A percentile compares a stretch with the other conserved stretches of the same genome.
Conservation (phyloP, 331 rosid species). For the Saraca asoca region DNA sequence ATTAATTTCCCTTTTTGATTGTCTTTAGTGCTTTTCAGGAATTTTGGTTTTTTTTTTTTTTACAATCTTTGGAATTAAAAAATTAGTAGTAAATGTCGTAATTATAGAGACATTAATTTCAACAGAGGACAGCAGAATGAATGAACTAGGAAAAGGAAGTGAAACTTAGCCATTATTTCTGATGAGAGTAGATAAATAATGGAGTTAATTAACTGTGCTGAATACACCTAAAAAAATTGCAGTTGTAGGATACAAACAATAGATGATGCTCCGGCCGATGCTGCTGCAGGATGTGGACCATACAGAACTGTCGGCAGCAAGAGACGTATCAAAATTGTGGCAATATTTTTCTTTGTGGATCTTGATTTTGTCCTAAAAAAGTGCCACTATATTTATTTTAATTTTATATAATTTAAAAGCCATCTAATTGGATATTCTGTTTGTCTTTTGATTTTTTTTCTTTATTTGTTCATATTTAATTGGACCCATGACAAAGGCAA, state of each 20-base stretch:
- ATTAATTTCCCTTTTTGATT: no score
- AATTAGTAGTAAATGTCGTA: no score
- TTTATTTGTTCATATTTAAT: neutral
- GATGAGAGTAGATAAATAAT: neutral
- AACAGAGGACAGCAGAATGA: no score
- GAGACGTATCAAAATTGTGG: neutral
- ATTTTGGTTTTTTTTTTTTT: no score
- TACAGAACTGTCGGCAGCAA: constrained; percentile 41
- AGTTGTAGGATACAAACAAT: neutral
- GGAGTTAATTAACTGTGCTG: neutral
- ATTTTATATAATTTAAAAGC: neutral
- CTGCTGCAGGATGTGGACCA: constrained; percentile 7
- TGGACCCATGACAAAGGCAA: neutral
- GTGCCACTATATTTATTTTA: constrained; percentile 4
- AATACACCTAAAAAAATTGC: neutral
- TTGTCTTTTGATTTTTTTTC: neutral
- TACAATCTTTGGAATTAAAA: no score
- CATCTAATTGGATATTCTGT: constrained; percentile 15
- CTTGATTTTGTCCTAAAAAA: neutral
- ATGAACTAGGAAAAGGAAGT: no score
- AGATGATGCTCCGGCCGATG: neutral
- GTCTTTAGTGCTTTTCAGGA: no score
- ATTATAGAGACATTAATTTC: no score
- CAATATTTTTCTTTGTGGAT: neutral
- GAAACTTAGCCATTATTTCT: no score